Base-by-base conservation (phyloP, 495 filamentous ascomycete species). In the Polyplosphaeria fusca region DNA sequence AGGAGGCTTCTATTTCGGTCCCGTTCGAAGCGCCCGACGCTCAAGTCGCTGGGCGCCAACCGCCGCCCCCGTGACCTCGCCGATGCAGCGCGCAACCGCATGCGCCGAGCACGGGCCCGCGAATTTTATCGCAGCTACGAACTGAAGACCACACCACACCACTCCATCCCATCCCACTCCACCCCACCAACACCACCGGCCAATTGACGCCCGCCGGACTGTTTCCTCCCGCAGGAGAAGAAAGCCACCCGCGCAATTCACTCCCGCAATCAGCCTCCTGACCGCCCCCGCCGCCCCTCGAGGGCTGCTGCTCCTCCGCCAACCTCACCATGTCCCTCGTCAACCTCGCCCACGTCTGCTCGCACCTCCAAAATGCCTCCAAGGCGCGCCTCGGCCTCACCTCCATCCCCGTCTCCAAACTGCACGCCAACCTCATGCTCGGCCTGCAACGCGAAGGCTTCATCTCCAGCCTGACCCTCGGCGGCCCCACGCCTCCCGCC, bases 291-390 rank as follows among this genome's bases (percentile, higher is more conserved):
- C 9, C 39, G 55, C 50, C 55, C 56, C 23, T 30, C 44, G 39
- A 46, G 52, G 51, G 55, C 48, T 48, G 32, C 60, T 67, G 44
- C 55, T 60, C 53, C 55, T 37, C 38, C 20, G 13, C 61, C 37
- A 18, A 64, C 54, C 5, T 66, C 64, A 72, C 55, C 44, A 97
- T 97, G 93, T 95, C 90, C 67, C 84, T 98, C 75, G 77, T 82
- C 67, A 82, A 83, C 71, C 81, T 97, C 64, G 74, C 83, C 47
- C 71, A 92, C 77, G 80, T 90, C 65, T 95, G 88, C 75, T 89
- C 89, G 47, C 93, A 97, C 78, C 80, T 98, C 32, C 90, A 95
- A 75, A 98, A 98, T 77, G 88, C 87, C 65, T 85, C 87, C 44
- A 85, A 85, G 68, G 91, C 88, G 5, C 86, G 86, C 0, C 83